Percentiles rank a stretch among this genome's conserved stretches.
phyloP scores from a whole-genome alignment of 345 rosid species.

The Dipteronia dyeriana region DNA sequence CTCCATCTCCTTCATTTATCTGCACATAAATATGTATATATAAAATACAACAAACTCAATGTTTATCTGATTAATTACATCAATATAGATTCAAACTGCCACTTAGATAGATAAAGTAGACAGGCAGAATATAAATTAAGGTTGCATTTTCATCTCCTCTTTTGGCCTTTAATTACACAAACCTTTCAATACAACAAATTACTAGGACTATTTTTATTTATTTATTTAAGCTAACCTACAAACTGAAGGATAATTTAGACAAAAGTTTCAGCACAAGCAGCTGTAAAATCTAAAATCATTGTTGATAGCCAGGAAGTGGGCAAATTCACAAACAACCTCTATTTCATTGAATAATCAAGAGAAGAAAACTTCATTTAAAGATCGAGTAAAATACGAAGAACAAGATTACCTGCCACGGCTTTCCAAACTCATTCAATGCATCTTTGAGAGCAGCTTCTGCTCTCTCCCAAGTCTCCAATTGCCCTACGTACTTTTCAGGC shows the following conservation, averaged over 20 bases:
- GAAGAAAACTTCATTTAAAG: neutral
- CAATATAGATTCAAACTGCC: neutral
- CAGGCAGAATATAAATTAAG: no score
- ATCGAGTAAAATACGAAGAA: neutral
- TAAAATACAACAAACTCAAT: constrained; percentile 1
- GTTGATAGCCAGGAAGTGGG: neutral
- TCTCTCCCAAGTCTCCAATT: constrained; percentile 74
- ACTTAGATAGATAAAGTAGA: no score
- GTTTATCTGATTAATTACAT: neutral
- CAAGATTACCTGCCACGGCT: constrained; percentile 73
- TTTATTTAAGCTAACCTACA: no score
- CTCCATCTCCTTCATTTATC: constrained; percentile 93
- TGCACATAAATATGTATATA: constrained; percentile 32
- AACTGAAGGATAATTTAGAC: no score
- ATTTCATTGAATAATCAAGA: neutral
- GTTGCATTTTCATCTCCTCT: no score
- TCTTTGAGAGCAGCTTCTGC: constrained; percentile 84
- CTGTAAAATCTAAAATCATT: no score
- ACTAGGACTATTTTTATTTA: no score
- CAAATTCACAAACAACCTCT: neutral
- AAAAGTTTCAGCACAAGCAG: no score
- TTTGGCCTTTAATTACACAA: no score
- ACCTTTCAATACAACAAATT: no score
- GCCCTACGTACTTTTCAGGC: constrained; percentile 92
- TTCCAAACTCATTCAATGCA: constrained; percentile 76